Evolutionary conservation across 768 basidiomycete genomes (phyloP).

Genomic region (Boletus rubescentipes): DNA sequence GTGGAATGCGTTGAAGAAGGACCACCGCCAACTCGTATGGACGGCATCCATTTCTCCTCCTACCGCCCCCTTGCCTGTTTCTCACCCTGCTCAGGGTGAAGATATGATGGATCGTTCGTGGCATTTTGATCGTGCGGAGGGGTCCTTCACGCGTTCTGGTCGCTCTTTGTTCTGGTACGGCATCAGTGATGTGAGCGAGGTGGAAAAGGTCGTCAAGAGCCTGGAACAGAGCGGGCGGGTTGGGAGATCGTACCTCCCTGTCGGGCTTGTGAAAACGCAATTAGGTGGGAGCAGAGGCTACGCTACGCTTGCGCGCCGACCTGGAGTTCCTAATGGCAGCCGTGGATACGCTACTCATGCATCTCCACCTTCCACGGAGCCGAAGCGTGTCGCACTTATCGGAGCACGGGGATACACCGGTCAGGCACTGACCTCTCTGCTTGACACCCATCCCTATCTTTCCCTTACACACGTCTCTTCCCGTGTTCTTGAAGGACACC

Average conservation of each 20-base stretch:
- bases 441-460: slow-evolving; percentile 86
- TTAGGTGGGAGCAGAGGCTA: slow-evolving; percentile 22
- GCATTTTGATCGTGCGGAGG: slow-evolving; percentile 99
- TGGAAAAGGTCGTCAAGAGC: slow-evolving; percentile 77
- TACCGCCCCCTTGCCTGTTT: slow-evolving; percentile 5
- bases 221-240: slow-evolving; percentile 82
- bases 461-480: slow-evolving; percentile 95
- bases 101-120: slow-evolving; percentile 83
- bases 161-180: slow-evolving; percentile 98
- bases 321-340: slow-evolving; percentile 42
- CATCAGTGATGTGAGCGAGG: slow-evolving; percentile 85
- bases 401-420: slow-evolving; percentile 97
- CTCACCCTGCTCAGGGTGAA: slow-evolving; percentile 54
- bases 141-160: slow-evolving; percentile 93
- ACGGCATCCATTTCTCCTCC: slow-evolving; percentile 67
- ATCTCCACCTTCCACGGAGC: slow-evolving; percentile 46
- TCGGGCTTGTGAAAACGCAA: slow-evolving; percentile 20
- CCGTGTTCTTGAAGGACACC: slow-evolving; percentile 83
- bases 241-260: slow-evolving; percentile 83
- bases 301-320: slow-evolving; percentile 29
- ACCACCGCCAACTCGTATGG: slow-evolving; percentile 94
- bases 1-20: slow-evolving; percentile 94
- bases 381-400: slow-evolving; percentile 91
- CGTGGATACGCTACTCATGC: slow-evolving; percentile 82
- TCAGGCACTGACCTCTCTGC: slow-evolving; percentile 83